Percentiles rank a stretch among this genome's conserved stretches.
These are phyloP conservation scores for Dendrobium nobile DNA, from an alignment of 106 monocot species.

Conservation along the genomic window DNA sequence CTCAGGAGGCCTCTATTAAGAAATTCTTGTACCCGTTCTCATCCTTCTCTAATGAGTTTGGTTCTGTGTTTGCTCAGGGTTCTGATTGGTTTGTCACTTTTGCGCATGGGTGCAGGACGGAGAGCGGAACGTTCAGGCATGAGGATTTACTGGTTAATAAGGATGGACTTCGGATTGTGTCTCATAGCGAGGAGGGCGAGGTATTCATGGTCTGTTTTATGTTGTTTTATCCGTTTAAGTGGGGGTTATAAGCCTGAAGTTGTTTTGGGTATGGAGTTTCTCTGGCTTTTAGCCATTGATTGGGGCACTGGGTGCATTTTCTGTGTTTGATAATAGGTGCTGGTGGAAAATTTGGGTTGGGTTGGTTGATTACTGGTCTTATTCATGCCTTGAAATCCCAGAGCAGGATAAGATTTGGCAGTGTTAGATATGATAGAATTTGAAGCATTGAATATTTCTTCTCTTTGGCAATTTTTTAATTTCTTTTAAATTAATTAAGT, in stretches of 20 bases:
- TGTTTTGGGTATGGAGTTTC: background rate
- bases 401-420: too few relatives aligned
- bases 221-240: background rate
- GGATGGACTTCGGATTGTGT: constrained; percentile 78
- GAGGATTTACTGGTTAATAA: constrained; percentile 87
- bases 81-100: background rate
- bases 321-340: background rate
- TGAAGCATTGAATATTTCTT: too few relatives aligned
- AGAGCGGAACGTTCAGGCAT: constrained; percentile 72
- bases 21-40: constrained; percentile 47
- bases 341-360: background rate
- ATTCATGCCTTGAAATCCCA: too few relatives aligned
- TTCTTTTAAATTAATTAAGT: too few relatives aligned
- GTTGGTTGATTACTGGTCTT: too few relatives aligned
- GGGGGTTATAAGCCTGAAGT: background rate
- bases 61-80: background rate
- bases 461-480: too few relatives aligned
- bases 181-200: constrained; percentile 46
- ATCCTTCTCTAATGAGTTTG: too few relatives aligned
- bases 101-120: constrained; percentile 30
- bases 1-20: constrained; percentile 29
- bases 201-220: constrained; percentile 16
- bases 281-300: background rate
- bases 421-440: too few relatives aligned
- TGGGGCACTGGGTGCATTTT: background rate